These are phyloP conservation scores for Xylaria sp. DNA, from an alignment of 2,329 filamentous ascomycete species.

Conservation along the genomic window DNA sequence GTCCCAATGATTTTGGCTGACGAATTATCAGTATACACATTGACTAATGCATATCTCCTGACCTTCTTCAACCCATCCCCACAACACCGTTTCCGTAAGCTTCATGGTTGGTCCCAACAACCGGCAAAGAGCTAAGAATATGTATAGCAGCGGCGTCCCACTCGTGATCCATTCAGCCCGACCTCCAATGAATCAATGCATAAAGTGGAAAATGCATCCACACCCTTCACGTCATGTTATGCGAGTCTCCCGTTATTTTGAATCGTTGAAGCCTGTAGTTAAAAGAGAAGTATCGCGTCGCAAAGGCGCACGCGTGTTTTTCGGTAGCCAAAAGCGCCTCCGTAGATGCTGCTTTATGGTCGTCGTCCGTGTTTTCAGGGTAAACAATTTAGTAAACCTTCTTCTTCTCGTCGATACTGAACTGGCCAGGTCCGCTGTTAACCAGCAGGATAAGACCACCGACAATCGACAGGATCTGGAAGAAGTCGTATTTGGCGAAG, in stretches of 20 bases:
- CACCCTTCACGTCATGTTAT: slow-evolving; percentile 21
- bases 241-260: slow-evolving; percentile 15
- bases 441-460: slow-evolving; percentile 92
- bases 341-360: slow-evolving; percentile 3
- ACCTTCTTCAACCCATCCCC: slow-evolving; percentile 6
- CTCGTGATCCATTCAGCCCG: slow-evolving; percentile 11
- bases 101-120: neutral
- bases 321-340: slow-evolving; percentile 15
- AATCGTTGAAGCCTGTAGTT: slow-evolving; percentile 3
- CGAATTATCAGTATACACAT: slow-evolving; percentile 9
- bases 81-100: slow-evolving; percentile 4
- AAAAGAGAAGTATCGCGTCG: slow-evolving; percentile 11
- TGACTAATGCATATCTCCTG: slow-evolving; percentile 7
- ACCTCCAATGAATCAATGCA: slow-evolving; percentile 6
- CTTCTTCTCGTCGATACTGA: slow-evolving; percentile 99
- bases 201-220: slow-evolving; percentile 17
- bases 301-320: slow-evolving; percentile 1
- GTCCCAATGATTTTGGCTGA: slow-evolving; percentile 10
- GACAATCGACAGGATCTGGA: slow-evolving; percentile 98
- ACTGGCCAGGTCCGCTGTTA: slow-evolving; percentile 96
- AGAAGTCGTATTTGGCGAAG: slow-evolving; percentile 99
- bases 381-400: slow-evolving; percentile 75
- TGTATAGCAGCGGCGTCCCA: slow-evolving; percentile 10
- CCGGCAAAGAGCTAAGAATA: slow-evolving; percentile 1
- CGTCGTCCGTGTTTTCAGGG: slow-evolving; percentile 1